These are phyloP conservation scores for Cercospora sesami DNA, from an alignment of 2,329 filamentous ascomycete genomes.

Conservation along the genomic window DNA sequence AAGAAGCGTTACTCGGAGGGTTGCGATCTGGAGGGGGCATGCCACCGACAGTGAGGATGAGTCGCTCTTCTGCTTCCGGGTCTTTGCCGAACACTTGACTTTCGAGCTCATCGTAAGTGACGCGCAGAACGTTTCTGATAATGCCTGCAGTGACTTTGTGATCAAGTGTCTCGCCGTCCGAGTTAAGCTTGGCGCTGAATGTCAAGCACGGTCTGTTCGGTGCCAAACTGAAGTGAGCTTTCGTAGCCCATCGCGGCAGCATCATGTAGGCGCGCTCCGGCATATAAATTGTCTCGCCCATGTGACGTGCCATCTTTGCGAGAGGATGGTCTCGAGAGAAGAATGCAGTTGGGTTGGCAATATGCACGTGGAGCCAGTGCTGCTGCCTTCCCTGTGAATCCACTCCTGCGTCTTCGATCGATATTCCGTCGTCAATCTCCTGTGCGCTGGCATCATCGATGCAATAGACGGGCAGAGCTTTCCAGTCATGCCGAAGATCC, in stretches of 20 bases:
- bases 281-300: slow-evolving; percentile 58
- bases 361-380: slow-evolving; percentile 75
- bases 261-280: slow-evolving; percentile 59
- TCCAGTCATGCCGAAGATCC: slow-evolving; percentile 60
- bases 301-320: slow-evolving; percentile 61
- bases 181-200: slow-evolving; percentile 59
- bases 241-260: slow-evolving; percentile 53
- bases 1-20: slow-evolving; percentile 21
- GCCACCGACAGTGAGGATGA: slow-evolving; percentile 40
- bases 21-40: slow-evolving; percentile 27
- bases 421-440: slow-evolving; percentile 79
- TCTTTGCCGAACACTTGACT: slow-evolving; percentile 21
- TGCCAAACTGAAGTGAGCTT: slow-evolving; percentile 56
- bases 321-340: slow-evolving; percentile 61
- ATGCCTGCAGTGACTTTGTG: slow-evolving; percentile 55
- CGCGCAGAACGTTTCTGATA: slow-evolving; percentile 55
- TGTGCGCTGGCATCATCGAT: slow-evolving; percentile 67
- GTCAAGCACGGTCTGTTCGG: slow-evolving; percentile 59
- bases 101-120: slow-evolving; percentile 50
- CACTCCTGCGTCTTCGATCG: slow-evolving; percentile 55
- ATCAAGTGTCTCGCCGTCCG: slow-evolving; percentile 55
- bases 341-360: slow-evolving; percentile 74
- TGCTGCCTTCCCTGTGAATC: slow-evolving; percentile 44
- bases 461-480: slow-evolving; percentile 64
- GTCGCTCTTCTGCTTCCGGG: slow-evolving; percentile 5